A percentile compares a stretch with the other conserved stretches of the same genome.
phyloP scores from a whole-genome alignment of 345 rosid genomes.

The Arabidopsis arenosa region DNA sequence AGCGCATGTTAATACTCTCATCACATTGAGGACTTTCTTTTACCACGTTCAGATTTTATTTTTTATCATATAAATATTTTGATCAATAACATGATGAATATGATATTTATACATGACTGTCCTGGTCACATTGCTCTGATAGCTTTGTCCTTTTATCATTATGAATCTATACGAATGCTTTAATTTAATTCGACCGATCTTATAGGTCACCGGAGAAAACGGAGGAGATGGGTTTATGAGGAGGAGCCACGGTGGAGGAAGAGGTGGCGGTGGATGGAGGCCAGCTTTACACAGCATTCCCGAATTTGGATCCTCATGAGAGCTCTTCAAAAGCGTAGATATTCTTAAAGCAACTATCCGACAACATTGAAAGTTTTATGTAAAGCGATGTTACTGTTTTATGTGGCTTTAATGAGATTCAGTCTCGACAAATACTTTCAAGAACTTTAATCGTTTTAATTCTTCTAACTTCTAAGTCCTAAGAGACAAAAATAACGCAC shows the following conservation, averaged over 20 bases:
- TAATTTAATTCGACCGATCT: background rate
- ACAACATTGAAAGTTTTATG: slow-evolving; percentile 32
- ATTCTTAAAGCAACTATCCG: slow-evolving; percentile 34
- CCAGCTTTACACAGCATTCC: slow-evolving; percentile 90
- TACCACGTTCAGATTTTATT: background rate
- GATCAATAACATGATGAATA: background rate
- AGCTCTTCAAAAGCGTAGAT: slow-evolving; percentile 26
- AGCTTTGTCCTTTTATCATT: background rate
- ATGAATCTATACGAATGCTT: slow-evolving; percentile 8
- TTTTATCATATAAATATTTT: too few species aligned
- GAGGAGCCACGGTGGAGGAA: slow-evolving; percentile 42
- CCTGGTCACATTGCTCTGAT: background rate
- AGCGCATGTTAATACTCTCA: slow-evolving; percentile 1
- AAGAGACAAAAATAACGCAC: too few species aligned
- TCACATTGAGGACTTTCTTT: too few species aligned
- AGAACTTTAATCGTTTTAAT: background rate
- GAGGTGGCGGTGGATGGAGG: slow-evolving; percentile 66
- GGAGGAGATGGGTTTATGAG: slow-evolving; percentile 42
- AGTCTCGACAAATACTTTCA: background rate
- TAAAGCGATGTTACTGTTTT: slow-evolving; percentile 35
- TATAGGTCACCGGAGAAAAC: slow-evolving; percentile 47
- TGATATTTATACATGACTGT: background rate
- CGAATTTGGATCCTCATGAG: slow-evolving; percentile 55
- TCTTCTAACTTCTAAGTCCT: background rate
- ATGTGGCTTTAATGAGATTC: background rate